A percentile compares a stretch with the other conserved stretches of the same genome.
Conservation (phyloP, 768 basidiomycete genomes). For the Termitomyces bulborhizus region DNA sequence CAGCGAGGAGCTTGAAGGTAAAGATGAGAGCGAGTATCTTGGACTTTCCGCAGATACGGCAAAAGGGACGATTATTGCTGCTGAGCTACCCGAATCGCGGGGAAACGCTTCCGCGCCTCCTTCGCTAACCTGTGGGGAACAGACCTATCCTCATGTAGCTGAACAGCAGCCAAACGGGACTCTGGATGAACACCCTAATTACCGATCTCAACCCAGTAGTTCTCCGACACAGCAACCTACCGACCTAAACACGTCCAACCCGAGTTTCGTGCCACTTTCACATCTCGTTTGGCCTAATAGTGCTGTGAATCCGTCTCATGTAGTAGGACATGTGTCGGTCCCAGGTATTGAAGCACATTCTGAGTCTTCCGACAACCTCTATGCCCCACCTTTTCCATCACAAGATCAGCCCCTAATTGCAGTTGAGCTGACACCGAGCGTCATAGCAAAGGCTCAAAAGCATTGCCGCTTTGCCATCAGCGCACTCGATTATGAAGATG, state of each 20-base stretch:
- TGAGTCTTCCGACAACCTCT: conserved; percentile 6
- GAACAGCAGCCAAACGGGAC: not conserved
- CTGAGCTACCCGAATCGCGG: not conserved
- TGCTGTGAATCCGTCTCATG: not conserved
- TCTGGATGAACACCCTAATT: not conserved
- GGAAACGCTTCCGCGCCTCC: conserved; percentile 12
- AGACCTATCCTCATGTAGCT: conserved; percentile 8
- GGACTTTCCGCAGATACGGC: not conserved
- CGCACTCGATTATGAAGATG: conserved; percentile 94
- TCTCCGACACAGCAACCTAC: not conserved
- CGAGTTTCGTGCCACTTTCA: not conserved
- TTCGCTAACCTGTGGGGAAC: conserved; percentile 1
- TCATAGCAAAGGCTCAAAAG: conserved; percentile 78
- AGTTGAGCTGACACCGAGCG: conserved; percentile 52
- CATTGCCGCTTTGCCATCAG: conserved; percentile 92
- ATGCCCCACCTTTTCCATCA: conserved; percentile 13
- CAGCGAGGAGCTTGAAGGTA: conserved; percentile 35
- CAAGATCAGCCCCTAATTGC: conserved; percentile 19
- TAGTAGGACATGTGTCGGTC: not conserved
- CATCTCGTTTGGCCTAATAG: not conserved
- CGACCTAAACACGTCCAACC: not conserved
- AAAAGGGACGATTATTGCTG: not conserved
- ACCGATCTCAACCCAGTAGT: not conserved
- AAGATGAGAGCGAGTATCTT: conserved; percentile 5
- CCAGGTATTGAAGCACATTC: not conserved